Percentiles rank a stretch among this genome's conserved stretches.
These are phyloP conservation scores for Adansonia digitata DNA, from an alignment of 345 rosid species.

Conservation along the genomic window DNA sequence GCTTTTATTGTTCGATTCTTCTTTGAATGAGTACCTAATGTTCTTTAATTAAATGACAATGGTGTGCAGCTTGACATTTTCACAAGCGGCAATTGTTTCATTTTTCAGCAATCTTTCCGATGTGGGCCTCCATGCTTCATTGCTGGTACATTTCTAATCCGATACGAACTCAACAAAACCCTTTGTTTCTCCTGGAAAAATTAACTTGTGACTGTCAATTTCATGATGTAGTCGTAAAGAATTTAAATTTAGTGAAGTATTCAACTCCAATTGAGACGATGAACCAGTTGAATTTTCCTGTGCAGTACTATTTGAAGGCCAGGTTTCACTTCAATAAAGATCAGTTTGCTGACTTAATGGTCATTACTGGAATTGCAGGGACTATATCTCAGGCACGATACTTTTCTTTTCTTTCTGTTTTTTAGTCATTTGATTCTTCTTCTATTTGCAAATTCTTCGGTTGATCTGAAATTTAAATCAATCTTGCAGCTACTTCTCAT, in stretches of 20 bases:
- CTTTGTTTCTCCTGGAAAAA: neutral
- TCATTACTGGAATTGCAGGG: slow-evolving; percentile 72
- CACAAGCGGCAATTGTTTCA: slow-evolving; percentile 73
- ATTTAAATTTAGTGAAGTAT: neutral
- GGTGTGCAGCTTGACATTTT: slow-evolving; percentile 52
- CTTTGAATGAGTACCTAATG: neutral
- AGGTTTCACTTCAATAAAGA: slow-evolving; percentile 76
- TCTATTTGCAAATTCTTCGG: neutral
- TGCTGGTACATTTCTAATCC: slow-evolving; percentile 45
- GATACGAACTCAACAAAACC: neutral
- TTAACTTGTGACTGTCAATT: neutral
- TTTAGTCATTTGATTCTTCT: neutral
- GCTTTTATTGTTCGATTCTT: neutral
- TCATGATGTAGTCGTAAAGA: neutral
- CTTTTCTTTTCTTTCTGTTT: neutral
- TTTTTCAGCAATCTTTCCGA: slow-evolving; percentile 71
- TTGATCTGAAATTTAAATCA: slow-evolving; percentile 14
- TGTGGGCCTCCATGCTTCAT: slow-evolving; percentile 66
- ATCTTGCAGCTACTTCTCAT: slow-evolving; percentile 59
- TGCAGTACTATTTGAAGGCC: slow-evolving; percentile 88
- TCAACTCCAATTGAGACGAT: neutral
- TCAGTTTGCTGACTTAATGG: slow-evolving; percentile 88
- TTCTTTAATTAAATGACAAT: neutral
- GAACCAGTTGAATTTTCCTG: slow-evolving; percentile 5
- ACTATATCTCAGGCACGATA: slow-evolving; percentile 71